Evolutionary conservation across 1,139 yeast species (phyloP).

Genomic region (Citeromyces hawaiiensis): DNA sequence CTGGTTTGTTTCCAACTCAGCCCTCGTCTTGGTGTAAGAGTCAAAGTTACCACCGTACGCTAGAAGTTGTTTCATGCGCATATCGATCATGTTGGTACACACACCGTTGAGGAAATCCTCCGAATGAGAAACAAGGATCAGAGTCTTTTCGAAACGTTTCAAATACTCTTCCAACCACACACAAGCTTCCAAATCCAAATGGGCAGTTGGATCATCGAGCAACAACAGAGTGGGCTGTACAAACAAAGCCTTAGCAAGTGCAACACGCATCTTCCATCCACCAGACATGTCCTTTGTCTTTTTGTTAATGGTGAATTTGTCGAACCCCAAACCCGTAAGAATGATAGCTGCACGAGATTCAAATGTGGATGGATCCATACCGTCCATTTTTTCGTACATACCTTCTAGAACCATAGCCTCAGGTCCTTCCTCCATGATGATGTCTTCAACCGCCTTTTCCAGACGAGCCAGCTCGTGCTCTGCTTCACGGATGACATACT

Average conservation of each 20-base stretch:
- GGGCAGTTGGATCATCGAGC: slow-evolving; percentile 98
- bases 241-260: slow-evolving; percentile 70
- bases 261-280: slow-evolving; percentile 93
- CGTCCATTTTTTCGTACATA: slow-evolving; percentile 88
- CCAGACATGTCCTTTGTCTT: slow-evolving; percentile 99
- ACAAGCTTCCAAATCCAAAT: slow-evolving; percentile 98
- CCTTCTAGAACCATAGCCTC: slow-evolving; percentile 81
- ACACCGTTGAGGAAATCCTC: slow-evolving; percentile 99
- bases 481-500: slow-evolving; percentile 95
- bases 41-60: slow-evolving; percentile 98
- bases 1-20: slow-evolving; percentile 91
- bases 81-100: slow-evolving; percentile 94
- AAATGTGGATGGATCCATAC: slow-evolving; percentile 90
- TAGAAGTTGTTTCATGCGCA: slow-evolving; percentile 64
- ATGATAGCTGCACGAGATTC: slow-evolving; percentile 95
- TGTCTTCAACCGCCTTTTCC: slow-evolving; percentile 84
- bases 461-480: slow-evolving; percentile 82
- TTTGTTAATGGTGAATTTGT: slow-evolving; percentile 67
- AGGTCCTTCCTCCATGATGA: slow-evolving; percentile 86
- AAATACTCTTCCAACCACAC: slow-evolving; percentile 99
- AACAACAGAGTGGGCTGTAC: slow-evolving; percentile 79
- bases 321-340: slow-evolving; percentile 95
- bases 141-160: slow-evolving; percentile 84
- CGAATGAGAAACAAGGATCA: slow-evolving; percentile 93
- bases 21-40: slow-evolving; percentile 86